Conservation (phyloP, 139 green algal genomes). For the Picochlorum sp. region DNA sequence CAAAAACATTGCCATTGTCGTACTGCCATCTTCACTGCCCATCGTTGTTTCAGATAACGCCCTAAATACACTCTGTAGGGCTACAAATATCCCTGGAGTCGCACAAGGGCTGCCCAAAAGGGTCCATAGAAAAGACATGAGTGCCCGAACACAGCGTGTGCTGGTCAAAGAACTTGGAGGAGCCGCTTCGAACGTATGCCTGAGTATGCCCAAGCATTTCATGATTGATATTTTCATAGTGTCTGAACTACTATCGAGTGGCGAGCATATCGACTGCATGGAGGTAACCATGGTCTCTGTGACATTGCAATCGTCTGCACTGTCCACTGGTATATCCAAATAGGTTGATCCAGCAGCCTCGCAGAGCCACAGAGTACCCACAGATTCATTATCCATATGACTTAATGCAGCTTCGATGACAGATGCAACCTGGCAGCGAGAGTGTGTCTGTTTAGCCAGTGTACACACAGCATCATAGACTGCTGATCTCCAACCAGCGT, state of each 20-base stretch:
- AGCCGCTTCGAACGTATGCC: neutral
- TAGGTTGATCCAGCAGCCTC: neutral
- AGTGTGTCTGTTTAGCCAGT: constrained; percentile 23
- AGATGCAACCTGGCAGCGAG: constrained; percentile 28
- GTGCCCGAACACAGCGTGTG: neutral
- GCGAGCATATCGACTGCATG: neutral
- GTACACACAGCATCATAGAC: constrained; percentile 19
- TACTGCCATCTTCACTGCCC: too few species aligned
- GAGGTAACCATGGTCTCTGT: neutral
- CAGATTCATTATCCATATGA: neutral
- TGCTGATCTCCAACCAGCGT: constrained; percentile 4
- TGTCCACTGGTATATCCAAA: neutral
- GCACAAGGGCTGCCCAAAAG: neutral
- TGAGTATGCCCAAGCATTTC: neutral
- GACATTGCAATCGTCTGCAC: neutral
- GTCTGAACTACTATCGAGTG: too few species aligned
- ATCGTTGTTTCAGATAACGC: neutral
- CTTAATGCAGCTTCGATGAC: constrained; percentile 19
- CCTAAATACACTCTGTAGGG: neutral
- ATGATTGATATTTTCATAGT: neutral
- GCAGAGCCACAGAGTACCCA: neutral
- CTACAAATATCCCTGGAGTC: neutral
- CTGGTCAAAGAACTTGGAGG: neutral
- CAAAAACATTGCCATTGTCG: too few species aligned
- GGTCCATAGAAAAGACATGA: neutral